Evolutionary conservation across 139 green algal species (phyloP).

Genomic region (Chlorella ohadii): DNA sequence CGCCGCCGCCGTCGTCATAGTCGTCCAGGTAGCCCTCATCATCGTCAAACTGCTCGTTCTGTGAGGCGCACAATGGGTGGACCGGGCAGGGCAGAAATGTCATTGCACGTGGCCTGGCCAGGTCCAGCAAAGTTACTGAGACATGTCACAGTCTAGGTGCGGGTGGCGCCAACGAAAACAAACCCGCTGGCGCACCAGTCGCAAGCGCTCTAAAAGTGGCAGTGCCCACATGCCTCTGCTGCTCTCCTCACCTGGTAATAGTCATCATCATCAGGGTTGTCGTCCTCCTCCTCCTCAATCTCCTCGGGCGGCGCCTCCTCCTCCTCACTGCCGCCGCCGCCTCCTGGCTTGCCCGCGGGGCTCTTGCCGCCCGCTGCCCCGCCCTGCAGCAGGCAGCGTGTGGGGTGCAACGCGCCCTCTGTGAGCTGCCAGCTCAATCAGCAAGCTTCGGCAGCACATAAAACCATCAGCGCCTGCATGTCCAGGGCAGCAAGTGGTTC

Average conservation of each 20-base stretch:
- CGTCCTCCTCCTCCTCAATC: slow-evolving; percentile 37
- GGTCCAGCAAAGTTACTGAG: too few species aligned
- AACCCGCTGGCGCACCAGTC: too few species aligned
- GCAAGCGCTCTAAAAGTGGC: too few species aligned
- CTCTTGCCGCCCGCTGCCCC: background rate
- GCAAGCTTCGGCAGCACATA: too few species aligned
- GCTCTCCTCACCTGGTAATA: slow-evolving; percentile 38
- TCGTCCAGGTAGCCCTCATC: slow-evolving; percentile 39
- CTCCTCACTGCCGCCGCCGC: background rate
- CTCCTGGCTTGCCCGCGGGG: background rate
- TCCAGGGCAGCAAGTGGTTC: too few species aligned
- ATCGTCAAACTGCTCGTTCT: slow-evolving; percentile 34
- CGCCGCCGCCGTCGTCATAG: slow-evolving; percentile 30
- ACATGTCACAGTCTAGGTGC: too few species aligned
- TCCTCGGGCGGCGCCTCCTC: slow-evolving; percentile 5
- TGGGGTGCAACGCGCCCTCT: too few species aligned
- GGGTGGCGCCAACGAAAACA: too few species aligned
- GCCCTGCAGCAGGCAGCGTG: background rate
- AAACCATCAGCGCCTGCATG: too few species aligned
- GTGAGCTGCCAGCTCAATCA: too few species aligned
- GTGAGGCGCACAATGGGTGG: background rate
- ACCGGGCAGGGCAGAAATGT: background rate
- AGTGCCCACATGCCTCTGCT: too few species aligned
- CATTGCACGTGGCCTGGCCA: too few species aligned
- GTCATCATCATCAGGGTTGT: slow-evolving; percentile 28